Evolutionary conservation across 805 yeast genomes (phyloP), one percentile per base, ranked within the genome.

Genomic region (Ogataea chonburiensis): DNA sequence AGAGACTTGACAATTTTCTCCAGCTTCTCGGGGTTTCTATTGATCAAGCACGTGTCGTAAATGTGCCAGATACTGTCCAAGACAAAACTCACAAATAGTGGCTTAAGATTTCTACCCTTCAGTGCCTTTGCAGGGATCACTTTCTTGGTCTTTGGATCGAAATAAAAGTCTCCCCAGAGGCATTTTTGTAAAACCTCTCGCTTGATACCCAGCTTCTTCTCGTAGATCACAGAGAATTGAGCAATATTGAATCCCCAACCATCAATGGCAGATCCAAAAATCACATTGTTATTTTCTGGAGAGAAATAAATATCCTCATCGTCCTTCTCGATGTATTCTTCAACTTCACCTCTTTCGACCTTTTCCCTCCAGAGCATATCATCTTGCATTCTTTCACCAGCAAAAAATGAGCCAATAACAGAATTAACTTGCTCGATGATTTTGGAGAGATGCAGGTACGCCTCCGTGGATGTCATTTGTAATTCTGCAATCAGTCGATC

Each of bases 201-300:
- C 46, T 86, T 84, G 47, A 91, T 82, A 0, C 95, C 96, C 13
- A 91, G 66, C 52, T 87, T 87, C 31, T 77, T 76, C 63, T 83
- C 93, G 57, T 87, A 86, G 21, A 93, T 78, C 39, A 83, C 80
- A 6, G 96, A 85, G 61, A 93, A 85, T 47, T 93, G 96, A 34
- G 86, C 77, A 32, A 93, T 70, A 27, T 86, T 84, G 60, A 93
- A 93, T 1, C 98, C 99, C 98, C 98, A 93, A 9, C 98, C 98
- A 63, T 93, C 98, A 13, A 84, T 70, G 1, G 98, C 98, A 18
- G 77, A 71, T 0, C 95, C 91, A 66, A 91, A 91, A 0, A 91
- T 77, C 5, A 91, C 96, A 54, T 91, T 91, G 55, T 87, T 87
- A 47, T 77, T 73, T 33, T 82, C 85, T 0, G 99, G 98, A 12